Evolutionary conservation across 2,329 filamentous ascomycete genomes (phyloP).

Genomic region (Exophiala viscosa): DNA sequence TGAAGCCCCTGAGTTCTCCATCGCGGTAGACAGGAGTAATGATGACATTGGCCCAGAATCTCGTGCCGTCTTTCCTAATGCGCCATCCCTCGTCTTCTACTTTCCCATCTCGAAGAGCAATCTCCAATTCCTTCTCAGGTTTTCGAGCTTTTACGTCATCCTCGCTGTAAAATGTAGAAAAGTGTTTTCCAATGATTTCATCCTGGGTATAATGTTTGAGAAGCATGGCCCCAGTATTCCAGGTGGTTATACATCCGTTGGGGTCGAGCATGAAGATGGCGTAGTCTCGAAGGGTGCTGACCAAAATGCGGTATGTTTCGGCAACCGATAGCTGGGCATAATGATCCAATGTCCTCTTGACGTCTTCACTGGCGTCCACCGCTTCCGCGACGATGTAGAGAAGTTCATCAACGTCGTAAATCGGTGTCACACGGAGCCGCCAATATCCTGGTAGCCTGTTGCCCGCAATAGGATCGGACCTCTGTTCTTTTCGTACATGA

Average conservation of each 20-base stretch:
- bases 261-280: slow-evolving; percentile 61
- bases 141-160: slow-evolving; percentile 51
- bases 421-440: slow-evolving; percentile 42
- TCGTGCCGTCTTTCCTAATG: slow-evolving; percentile 55
- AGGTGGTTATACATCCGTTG: slow-evolving; percentile 53
- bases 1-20: slow-evolving; percentile 54
- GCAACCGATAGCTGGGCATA: slow-evolving; percentile 47
- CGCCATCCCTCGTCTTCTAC: slow-evolving; percentile 61
- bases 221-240: slow-evolving; percentile 55
- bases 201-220: slow-evolving; percentile 54
- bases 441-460: slow-evolving; percentile 28
- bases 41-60: slow-evolving; percentile 60
- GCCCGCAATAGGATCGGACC: slow-evolving; percentile 33
- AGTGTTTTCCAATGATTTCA: slow-evolving; percentile 58
- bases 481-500: slow-evolving; percentile 34
- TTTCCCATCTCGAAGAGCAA: slow-evolving; percentile 53
- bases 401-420: slow-evolving; percentile 39
- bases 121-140: slow-evolving; percentile 50
- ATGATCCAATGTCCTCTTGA: slow-evolving; percentile 28
- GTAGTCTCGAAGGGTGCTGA: slow-evolving; percentile 60
- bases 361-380: slow-evolving; percentile 37
- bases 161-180: slow-evolving; percentile 54
- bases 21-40: slow-evolving; percentile 55
- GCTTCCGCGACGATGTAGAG: slow-evolving; percentile 44
- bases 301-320: slow-evolving; percentile 58